Percentiles rank a stretch among this genome's conserved stretches.
These are phyloP conservation scores for Macrotyloma uniflorum DNA, from an alignment of 306 rosid species.

Conservation along the genomic window DNA sequence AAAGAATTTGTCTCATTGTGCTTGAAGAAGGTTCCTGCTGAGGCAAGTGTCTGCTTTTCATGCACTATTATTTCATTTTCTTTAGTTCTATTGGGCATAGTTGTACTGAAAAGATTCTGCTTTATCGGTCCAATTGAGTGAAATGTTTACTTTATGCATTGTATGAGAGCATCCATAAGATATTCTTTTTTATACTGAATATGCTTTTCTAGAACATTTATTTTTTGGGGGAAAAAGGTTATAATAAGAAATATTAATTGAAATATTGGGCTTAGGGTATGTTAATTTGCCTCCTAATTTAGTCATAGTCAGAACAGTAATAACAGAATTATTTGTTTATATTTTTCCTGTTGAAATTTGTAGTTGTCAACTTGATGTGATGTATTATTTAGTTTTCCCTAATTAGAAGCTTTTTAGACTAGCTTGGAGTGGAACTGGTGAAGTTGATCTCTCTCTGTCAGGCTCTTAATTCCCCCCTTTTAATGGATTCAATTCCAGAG, in stretches of 20 bases:
- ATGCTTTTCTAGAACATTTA: constrained; percentile 1
- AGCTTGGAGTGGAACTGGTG: constrained; percentile 26
- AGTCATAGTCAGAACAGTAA: constrained; percentile 6
- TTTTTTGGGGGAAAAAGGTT: not conserved
- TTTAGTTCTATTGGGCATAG: constrained; percentile 24
- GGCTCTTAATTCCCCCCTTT: constrained; percentile 30
- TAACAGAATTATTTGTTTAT: constrained; percentile 1
- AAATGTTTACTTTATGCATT: constrained; percentile 18
- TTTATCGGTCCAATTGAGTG: constrained; percentile 15
- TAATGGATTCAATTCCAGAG: constrained; percentile 65
- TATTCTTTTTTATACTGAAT: constrained; percentile 1
- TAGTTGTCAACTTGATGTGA: constrained; percentile 15
- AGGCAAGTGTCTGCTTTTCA: constrained; percentile 59
- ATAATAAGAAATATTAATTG: not conserved
- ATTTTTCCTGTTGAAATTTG: constrained; percentile 16
- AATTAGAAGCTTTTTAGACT: constrained; percentile 20
- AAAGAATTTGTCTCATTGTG: constrained; percentile 94
- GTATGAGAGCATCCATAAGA: not conserved
- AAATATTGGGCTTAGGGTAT: not conserved
- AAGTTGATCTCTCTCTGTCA: constrained; percentile 31
- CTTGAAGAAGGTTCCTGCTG: constrained; percentile 93
- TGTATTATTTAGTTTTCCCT: constrained; percentile 14
- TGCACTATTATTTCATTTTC: constrained; percentile 30
- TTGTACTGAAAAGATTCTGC: constrained; percentile 24
- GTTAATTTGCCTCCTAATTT: constrained; percentile 13